Evolutionary conservation across 2,329 filamentous ascomycete genomes (phyloP).

Genomic region (Alternaria gansuensis): DNA sequence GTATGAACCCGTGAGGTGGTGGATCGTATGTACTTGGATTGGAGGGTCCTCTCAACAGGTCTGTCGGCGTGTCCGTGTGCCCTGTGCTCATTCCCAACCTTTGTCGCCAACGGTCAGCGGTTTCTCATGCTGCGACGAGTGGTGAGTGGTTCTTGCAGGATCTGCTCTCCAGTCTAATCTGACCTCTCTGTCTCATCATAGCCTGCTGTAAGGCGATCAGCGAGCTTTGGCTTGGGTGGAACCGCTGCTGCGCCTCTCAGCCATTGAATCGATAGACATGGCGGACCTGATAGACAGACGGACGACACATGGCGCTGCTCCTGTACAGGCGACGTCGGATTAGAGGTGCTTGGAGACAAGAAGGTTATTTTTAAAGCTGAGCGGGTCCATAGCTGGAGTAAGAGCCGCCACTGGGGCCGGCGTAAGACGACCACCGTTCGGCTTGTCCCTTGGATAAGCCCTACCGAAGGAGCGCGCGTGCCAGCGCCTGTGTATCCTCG

Average conservation of each 20-base stretch:
- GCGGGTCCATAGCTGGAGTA: constrained; percentile 12
- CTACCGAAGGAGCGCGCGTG: constrained; percentile 20
- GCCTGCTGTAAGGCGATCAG: neutral
- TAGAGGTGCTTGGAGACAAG: constrained; percentile 22
- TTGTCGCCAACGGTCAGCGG: neutral
- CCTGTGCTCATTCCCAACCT: constrained; percentile 5
- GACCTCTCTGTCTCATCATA: neutral
- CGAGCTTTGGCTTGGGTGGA: neutral
- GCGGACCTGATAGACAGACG: neutral
- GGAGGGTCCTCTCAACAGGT: neutral
- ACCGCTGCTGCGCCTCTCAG: constrained; percentile 10
- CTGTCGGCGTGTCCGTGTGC: neutral
- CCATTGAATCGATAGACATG: constrained; percentile 15
- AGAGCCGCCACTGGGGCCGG: constrained; percentile 13
- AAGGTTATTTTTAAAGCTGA: constrained; percentile 25
- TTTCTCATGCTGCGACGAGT: neutral
- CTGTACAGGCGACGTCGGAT: constrained; percentile 25
- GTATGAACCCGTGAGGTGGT: constrained; percentile 12
- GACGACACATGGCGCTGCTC: constrained; percentile 4
- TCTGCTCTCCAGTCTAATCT: constrained; percentile 6
- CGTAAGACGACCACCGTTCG: constrained; percentile 25
- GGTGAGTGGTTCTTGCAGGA: constrained; percentile 3
- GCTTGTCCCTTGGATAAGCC: constrained; percentile 31
- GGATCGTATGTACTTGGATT: constrained; percentile 5
- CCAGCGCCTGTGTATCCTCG: neutral